Base-by-base conservation (phyloP, 2,329 filamentous ascomycete genomes). In the Ceratocystis destructans region DNA sequence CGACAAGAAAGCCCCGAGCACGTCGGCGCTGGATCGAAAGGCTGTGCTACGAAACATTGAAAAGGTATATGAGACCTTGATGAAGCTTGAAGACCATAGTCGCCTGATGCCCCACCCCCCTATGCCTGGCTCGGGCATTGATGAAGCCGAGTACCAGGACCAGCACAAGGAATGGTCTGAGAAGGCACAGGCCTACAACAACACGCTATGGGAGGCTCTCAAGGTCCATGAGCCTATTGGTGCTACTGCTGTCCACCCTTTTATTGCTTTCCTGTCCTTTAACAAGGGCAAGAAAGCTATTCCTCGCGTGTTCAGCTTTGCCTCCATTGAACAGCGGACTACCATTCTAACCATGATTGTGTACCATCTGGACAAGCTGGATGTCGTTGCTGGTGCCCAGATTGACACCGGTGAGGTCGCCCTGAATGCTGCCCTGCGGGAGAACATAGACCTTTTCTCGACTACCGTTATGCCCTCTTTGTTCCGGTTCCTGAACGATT, bases 221-320 rank as follows among this genome's bases (percentile, higher is more conserved):
- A 96, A 95, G 78, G 90, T 99, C 62, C 90, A 96, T 77, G 93
- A 96, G 73, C 92, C 91, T 0, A 94, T 96, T 71, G 87, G 84
- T 33, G 82, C 79, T 59, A 89, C 87, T 64, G 83, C 88, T 3
- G 81, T 86, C 20, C 94, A 99, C 74, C 94, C 94, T 0, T 99
- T 99, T 77, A 96, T 99, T 71, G 90, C 92, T 61, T 93, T 99
- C 75, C 79, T 99, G 61, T 96, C 92, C 3, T 95, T 94, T 72
- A 85, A 87, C 71, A 99, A 99, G 79, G 94, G 94, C 73, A 97
- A 96, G 79, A 96, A 94, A 78, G 90, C 89, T 1, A 90, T 99
- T 68, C 91, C 91, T 62, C 90, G 94, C 66, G 89, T 97, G 64
- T 97, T 97, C 83, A 87, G 91, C 55, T 90, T 96, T 72, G 89